phyloP scores from a whole-genome alignment of 495 filamentous ascomycete species.

The Aspergillus egyptiacus region DNA sequence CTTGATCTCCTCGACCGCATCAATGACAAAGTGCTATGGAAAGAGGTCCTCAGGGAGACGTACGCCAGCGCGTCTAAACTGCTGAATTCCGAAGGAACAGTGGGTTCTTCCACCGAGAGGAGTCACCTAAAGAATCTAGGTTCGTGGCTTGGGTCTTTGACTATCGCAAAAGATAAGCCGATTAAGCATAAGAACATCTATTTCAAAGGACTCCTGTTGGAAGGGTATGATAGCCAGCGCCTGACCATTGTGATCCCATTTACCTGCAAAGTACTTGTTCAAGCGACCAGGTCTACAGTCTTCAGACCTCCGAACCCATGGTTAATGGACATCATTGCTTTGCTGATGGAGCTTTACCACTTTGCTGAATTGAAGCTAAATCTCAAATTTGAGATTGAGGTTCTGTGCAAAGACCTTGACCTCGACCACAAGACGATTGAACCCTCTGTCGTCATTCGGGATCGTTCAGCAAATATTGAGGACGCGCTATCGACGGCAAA shows the following conservation, averaged over 20 bases:
- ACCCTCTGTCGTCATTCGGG: constrained; percentile 72
- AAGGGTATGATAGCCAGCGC: constrained; percentile 84
- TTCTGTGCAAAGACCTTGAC: constrained; percentile 86
- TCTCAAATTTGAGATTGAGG: constrained; percentile 96
- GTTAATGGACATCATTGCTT: constrained; percentile 86
- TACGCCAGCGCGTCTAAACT: constrained; percentile 78
- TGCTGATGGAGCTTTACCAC: constrained; percentile 87
- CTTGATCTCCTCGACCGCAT: constrained; percentile 83
- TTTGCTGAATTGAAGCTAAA: constrained; percentile 90
- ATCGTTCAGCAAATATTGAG: constrained; percentile 55
- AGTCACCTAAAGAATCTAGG: constrained; percentile 86
- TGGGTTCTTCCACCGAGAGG: constrained; percentile 73
- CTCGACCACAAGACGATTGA: constrained; percentile 82
- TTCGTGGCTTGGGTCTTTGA: constrained; percentile 88
- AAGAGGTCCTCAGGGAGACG: constrained; percentile 87
- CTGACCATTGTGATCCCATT: constrained; percentile 91
- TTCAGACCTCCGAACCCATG: constrained; percentile 96
- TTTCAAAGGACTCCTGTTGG: constrained; percentile 89
- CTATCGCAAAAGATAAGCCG: constrained; percentile 88
- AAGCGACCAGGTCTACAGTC: constrained; percentile 76
- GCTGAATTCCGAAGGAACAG: constrained; percentile 80
- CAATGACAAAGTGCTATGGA: constrained; percentile 69
- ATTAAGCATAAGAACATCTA: constrained; percentile 96
- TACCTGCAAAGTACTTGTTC: constrained; percentile 85
- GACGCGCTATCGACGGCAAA: constrained; percentile 50